Percentiles rank a stretch among this genome's conserved stretches.
phyloP scores from a whole-genome alignment of 2,329 filamentous ascomycete species.

The Hypoxylon sp. region DNA sequence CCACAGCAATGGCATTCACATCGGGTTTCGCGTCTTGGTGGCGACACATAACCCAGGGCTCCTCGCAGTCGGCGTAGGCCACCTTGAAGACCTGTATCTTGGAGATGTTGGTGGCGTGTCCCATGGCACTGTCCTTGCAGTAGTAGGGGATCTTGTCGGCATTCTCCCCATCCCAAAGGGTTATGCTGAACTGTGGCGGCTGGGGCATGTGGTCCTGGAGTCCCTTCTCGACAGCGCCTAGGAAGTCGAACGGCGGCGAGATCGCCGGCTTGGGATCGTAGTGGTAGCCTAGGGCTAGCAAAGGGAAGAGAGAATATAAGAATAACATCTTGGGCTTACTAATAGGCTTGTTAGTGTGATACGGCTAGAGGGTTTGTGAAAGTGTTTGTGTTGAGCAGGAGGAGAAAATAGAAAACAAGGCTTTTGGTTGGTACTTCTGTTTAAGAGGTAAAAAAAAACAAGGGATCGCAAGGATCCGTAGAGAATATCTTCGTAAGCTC shows the following conservation, averaged over 20 bases:
- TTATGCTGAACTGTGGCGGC: not conserved
- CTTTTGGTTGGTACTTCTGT: too few species aligned
- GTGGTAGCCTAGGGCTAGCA: not conserved
- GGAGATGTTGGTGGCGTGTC: not conserved
- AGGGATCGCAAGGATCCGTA: too few species aligned
- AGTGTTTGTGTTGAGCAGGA: too few species aligned
- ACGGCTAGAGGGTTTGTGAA: too few species aligned
- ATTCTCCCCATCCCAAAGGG: not conserved
- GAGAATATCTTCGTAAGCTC: too few species aligned
- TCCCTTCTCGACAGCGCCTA: conserved; percentile 3
- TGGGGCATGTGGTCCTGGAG: conserved; percentile 2
- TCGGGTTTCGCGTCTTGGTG: conserved; percentile 1
- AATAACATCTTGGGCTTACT: too few species aligned
- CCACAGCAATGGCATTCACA: not conserved
- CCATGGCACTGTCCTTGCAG: conserved; percentile 8
- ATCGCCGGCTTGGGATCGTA: conserved; percentile 1
- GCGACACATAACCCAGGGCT: conserved; percentile 21
- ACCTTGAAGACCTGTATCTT: conserved; percentile 14
- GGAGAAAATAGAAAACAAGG: too few species aligned
- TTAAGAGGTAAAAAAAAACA: too few species aligned
- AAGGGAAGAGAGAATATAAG: too few species aligned
- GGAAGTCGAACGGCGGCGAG: conserved; percentile 9
- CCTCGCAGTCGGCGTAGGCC: conserved; percentile 10
- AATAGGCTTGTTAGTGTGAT: too few species aligned
- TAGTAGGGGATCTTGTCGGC: conserved; percentile 6